Evolutionary conservation across 2,329 filamentous ascomycete genomes (phyloP), one percentile per base, ranked within the genome.

Genomic region (Arthrobotrys conoides): DNA sequence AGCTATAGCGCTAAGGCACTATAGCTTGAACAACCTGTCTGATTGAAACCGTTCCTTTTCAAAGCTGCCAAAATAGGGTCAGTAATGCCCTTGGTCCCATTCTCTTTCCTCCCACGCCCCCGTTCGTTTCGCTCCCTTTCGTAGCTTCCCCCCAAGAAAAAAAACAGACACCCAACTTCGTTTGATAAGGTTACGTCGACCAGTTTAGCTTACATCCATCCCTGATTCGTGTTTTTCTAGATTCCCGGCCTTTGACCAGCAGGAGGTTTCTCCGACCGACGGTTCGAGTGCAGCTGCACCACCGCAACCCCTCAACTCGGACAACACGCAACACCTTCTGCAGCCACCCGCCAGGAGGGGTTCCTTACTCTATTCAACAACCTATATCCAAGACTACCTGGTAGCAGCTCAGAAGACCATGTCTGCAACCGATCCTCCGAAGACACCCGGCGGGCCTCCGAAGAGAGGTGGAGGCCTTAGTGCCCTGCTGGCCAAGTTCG

Each of bases 401-500:
- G 79, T 81, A 69, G 71, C 81, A 49, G 75, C 72, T 57, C 79
- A 80, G 48, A 78, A 65, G 63, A 66, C 69, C 41, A 80, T 79
- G 61, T 75, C 80, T 64, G 76, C 80, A n/a, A 38, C 73, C 12
- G 73, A 77, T 61, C 67, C 67, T 18, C 73, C 73, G 2, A 77
- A 71, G 53, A 77, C 72, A 16, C 79, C 81, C 18, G 68, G 76
- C 55, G 71, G 76, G 12, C 51, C 69, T 41, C 69, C 69, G 14
- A 79, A 73, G 33, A 48, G 69, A 38, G 71, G 76, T n/a, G 81
- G 80, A 24, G 80, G 81, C 20, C 79, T 82, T 44, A 82, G 80
- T 46, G 78, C 73, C 53, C 71, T 82, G 8, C 80, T 80, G 16
- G 81, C 81, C 55, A 82, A 81, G 76, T 82, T 82, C 48, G 81